Evolutionary conservation across 495 filamentous ascomycete genomes (phyloP).

Genomic region (Zalerion maritima): DNA sequence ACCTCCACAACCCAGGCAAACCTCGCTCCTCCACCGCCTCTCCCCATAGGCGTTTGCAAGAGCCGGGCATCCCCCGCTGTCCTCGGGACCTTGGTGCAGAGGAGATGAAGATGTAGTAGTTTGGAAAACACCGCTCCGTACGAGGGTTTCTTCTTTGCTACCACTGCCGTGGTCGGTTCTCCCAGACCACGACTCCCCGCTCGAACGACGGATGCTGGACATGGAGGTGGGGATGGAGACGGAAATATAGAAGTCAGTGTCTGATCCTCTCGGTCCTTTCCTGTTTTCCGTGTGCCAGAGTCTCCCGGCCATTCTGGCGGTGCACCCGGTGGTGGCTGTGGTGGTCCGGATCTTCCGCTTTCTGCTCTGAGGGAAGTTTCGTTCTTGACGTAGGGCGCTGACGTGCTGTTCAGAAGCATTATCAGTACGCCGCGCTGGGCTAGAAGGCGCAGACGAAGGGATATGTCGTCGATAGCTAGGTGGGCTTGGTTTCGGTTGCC

Average conservation of each 20-base stretch:
- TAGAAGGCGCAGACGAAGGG: constrained; percentile 18
- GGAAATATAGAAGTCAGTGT: too few relatives aligned
- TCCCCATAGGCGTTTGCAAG: constrained; percentile 1
- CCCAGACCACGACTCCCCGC: neutral
- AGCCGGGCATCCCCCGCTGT: constrained; percentile 10
- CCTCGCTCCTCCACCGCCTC: constrained; percentile 2
- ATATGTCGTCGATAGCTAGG: constrained; percentile 17
- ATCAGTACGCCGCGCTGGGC: constrained; percentile 18
- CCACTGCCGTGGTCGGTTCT: neutral
- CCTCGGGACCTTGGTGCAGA: constrained; percentile 24
- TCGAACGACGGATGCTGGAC: neutral
- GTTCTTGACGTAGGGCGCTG: too few relatives aligned
- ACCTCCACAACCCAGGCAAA: constrained; percentile 28
- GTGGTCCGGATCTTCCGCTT: too few relatives aligned
- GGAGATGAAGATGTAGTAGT: constrained; percentile 28
- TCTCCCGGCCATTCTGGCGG: too few relatives aligned
- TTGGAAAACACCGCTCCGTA: constrained; percentile 29
- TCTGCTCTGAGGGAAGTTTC: too few relatives aligned
- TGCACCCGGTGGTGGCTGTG: too few relatives aligned
- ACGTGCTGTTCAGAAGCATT: constrained; percentile 29
- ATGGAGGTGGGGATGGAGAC: constrained; percentile 1
- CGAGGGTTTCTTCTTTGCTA: constrained; percentile 19
- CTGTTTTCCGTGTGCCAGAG: too few relatives aligned
- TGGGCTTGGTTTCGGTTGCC: constrained; percentile 18
- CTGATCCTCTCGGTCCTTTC: too few relatives aligned